A percentile compares a stretch with the other conserved stretches of the same genome.
Evolutionary conservation across 176 grass and related monocot genomes (phyloP).

Genomic region (Poa pratensis): DNA sequence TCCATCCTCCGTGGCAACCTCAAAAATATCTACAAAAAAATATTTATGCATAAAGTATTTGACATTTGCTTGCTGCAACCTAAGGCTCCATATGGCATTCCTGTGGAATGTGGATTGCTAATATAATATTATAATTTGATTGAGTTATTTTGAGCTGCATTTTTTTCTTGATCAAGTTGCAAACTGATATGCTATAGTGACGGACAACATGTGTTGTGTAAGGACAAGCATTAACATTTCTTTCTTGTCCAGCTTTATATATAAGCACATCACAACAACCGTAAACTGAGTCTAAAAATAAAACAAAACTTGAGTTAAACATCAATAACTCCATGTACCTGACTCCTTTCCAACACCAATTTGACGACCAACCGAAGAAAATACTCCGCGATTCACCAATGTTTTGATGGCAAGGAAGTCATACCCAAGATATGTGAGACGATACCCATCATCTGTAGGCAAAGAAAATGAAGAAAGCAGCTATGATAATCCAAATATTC

Average conservation of each 20-base stretch:
- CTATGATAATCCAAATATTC: conserved; percentile 30
- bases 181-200: not conserved
- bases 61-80: not conserved
- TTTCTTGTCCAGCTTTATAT: not conserved
- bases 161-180: not conserved
- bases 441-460: conserved; percentile 79
- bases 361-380: conserved; percentile 83
- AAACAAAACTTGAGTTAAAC: not conserved
- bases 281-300: not conserved
- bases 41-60: not conserved
- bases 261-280: not conserved
- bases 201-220: not conserved
- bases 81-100: not conserved
- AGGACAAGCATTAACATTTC: not conserved
- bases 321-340: conserved; percentile 45
- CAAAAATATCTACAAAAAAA: conserved; percentile 76
- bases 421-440: conserved; percentile 96
- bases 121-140: not conserved
- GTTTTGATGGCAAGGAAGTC: conserved; percentile 98
- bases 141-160: not conserved
- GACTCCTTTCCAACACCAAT: conserved; percentile 97
- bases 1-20: conserved; percentile 87
- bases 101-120: not conserved
- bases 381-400: conserved; percentile 83
- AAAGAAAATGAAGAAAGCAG: conserved; percentile 18